Percentiles rank a stretch among this genome's conserved stretches.
Conservation (phyloP, 2,329 filamentous ascomycete species). For the Pseudogymnoascus sp. region DNA sequence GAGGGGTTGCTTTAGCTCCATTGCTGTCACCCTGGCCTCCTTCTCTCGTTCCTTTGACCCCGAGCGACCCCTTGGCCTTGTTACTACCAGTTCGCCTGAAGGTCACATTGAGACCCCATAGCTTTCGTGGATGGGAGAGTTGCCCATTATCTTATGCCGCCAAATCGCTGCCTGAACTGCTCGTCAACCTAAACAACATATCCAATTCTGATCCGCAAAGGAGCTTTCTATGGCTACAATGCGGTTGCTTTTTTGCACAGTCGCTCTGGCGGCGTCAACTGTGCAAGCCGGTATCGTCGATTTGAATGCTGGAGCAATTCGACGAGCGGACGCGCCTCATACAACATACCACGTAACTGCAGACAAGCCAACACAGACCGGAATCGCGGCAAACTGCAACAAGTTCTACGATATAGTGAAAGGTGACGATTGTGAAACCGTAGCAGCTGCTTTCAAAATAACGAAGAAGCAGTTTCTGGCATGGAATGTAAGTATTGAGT, state of each 20-base stretch:
- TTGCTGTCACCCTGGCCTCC: background rate
- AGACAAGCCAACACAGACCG: constrained; percentile 18
- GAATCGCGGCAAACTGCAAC: constrained; percentile 13
- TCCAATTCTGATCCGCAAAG: background rate
- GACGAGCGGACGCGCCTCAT: background rate
- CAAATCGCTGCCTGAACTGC: background rate
- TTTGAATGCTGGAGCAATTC: background rate
- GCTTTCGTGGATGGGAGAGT: background rate
- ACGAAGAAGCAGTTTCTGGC: background rate
- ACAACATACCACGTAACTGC: constrained; percentile 4
- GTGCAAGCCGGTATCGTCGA: background rate
- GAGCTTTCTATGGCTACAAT: background rate
- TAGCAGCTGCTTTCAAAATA: constrained; percentile 10
- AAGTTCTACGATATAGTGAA: constrained; percentile 13
- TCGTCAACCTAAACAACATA: background rate
- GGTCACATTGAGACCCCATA: background rate
- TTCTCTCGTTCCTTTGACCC: background rate
- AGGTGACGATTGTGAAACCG: constrained; percentile 19
- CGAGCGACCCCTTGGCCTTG: background rate
- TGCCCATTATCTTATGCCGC: background rate
- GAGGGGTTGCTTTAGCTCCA: background rate
- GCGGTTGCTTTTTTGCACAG: background rate
- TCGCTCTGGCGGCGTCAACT: background rate
- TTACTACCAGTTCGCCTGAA: background rate
- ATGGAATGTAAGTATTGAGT: background rate